Conservation (phyloP, 768 basidiomycete genomes). For the Mycena olivaceomarginata region DNA sequence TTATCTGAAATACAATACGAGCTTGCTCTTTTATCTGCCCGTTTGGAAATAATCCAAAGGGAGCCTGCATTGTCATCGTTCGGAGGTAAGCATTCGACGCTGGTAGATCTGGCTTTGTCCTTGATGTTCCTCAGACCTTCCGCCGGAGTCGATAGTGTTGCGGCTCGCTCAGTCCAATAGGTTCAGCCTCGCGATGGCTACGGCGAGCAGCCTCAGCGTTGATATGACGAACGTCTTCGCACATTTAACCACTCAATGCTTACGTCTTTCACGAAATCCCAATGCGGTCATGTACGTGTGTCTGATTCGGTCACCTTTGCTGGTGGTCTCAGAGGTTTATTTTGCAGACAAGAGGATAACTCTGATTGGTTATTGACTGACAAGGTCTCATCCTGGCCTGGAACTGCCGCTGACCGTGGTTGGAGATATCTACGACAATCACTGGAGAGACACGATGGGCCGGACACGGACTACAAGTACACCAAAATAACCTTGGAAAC, state of each 20-base stretch:
- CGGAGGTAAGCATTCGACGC: constrained; percentile 71
- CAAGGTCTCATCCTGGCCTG: constrained; percentile 89
- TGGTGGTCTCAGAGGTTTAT: constrained; percentile 32
- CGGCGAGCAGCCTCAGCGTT: constrained; percentile 84
- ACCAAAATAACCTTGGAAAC: constrained; percentile 86
- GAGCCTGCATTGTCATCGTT: constrained; percentile 78
- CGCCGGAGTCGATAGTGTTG: constrained; percentile 76
- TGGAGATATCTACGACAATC: constrained; percentile 93
- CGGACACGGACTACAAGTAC: constrained; percentile 84
- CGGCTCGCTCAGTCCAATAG: constrained; percentile 86
- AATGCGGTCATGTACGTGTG: constrained; percentile 76
- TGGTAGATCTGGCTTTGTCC: constrained; percentile 17
- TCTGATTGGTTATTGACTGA: constrained; percentile 92
- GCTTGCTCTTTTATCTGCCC: constrained; percentile 84
- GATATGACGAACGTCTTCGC: constrained; percentile 94
- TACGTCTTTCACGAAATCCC: constrained; percentile 81
- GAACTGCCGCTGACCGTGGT: constrained; percentile 85
- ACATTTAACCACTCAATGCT: constrained; percentile 84
- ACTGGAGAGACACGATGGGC: constrained; percentile 85
- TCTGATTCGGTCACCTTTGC: constrained; percentile 25
- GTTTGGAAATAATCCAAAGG: constrained; percentile 82
- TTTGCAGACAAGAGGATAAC: constrained; percentile 77
- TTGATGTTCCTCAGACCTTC: constrained; percentile 47
- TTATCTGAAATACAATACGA: constrained; percentile 88
- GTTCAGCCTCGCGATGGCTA: constrained; percentile 87